These are phyloP conservation scores for Psilocybe mexicana DNA, from an alignment of 1,284 basidiomycete genomes.

Conservation along the genomic window DNA sequence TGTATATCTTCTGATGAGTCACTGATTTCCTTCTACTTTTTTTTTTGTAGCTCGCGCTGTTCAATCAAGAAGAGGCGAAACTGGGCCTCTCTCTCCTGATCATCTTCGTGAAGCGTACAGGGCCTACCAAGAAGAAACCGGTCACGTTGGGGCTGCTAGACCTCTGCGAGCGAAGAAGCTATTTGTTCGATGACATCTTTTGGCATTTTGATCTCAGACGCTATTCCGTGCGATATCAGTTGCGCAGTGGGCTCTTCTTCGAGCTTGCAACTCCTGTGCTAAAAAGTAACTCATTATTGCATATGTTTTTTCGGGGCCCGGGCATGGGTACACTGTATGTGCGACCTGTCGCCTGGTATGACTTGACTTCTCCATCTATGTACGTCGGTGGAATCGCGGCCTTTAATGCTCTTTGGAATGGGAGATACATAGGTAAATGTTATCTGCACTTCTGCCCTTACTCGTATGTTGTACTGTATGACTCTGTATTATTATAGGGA, in stretches of 20 bases:
- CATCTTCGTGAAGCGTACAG: conserved; percentile 88
- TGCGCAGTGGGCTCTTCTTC: background rate
- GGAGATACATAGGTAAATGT: too few species aligned
- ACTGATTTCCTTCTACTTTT: background rate
- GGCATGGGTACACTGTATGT: background rate
- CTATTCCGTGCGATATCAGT: background rate
- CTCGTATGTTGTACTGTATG: too few species aligned
- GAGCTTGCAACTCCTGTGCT: background rate
- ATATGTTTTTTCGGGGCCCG: background rate
- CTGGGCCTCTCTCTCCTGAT: conserved; percentile 81
- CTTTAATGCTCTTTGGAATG: too few species aligned
- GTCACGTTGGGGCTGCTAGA: conserved; percentile 72
- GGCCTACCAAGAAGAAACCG: conserved; percentile 79
- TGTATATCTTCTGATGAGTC: background rate
- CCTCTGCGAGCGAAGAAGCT: conserved; percentile 65
- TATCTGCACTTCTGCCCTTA: too few species aligned
- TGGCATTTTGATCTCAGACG: background rate
- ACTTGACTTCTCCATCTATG: too few species aligned
- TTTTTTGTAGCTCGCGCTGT: conserved; percentile 64
- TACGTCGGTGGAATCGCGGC: too few species aligned
- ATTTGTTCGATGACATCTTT: conserved; percentile 51
- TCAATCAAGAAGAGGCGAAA: conserved; percentile 71
- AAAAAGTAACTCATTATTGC: background rate
- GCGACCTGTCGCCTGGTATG: background rate
- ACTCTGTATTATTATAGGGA: too few species aligned